A percentile compares a stretch with the other conserved stretches of the same genome.
These are phyloP conservation scores for Collybia nuda DNA, from an alignment of 768 basidiomycete genomes.

Conservation along the genomic window DNA sequence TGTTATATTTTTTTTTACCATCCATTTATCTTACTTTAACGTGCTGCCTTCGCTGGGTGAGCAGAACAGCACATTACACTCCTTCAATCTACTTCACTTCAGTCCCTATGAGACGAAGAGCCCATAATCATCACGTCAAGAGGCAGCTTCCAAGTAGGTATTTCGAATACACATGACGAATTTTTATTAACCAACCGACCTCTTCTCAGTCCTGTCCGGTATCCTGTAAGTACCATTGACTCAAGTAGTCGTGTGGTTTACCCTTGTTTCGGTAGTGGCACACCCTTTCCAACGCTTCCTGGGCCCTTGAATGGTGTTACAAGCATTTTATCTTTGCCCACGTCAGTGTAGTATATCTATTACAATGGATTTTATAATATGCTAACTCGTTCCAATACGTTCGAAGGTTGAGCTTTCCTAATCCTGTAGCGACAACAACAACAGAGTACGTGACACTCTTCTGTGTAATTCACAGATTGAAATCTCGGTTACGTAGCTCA, in stretches of 20 bases:
- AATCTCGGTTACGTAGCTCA: not conserved
- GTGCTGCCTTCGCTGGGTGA: too few relatives aligned
- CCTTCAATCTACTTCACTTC: too few relatives aligned
- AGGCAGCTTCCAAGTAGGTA: conserved; percentile 4
- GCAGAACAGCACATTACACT: too few relatives aligned
- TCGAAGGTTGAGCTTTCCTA: not conserved
- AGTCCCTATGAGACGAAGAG: not conserved
- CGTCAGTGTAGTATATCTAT: too few relatives aligned
- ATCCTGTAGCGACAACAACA: not conserved
- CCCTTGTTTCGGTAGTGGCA: not conserved
- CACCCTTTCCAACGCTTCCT: not conserved
- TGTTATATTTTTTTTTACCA: too few relatives aligned
- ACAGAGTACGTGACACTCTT: conserved; percentile 1
- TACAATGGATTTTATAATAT: too few relatives aligned
- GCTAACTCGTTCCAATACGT: too few relatives aligned
- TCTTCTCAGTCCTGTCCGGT: not conserved
- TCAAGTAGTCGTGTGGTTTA: not conserved
- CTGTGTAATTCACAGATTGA: not conserved
- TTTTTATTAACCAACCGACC: too few relatives aligned
- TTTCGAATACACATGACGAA: not conserved
- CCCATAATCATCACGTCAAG: not conserved
- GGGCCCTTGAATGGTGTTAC: not conserved
- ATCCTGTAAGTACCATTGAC: not conserved
- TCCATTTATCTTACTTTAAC: too few relatives aligned
- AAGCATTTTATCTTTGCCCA: not conserved